phyloP scores from a whole-genome alignment of 192 early-diverging fungal species.

The Backusella circina region DNA sequence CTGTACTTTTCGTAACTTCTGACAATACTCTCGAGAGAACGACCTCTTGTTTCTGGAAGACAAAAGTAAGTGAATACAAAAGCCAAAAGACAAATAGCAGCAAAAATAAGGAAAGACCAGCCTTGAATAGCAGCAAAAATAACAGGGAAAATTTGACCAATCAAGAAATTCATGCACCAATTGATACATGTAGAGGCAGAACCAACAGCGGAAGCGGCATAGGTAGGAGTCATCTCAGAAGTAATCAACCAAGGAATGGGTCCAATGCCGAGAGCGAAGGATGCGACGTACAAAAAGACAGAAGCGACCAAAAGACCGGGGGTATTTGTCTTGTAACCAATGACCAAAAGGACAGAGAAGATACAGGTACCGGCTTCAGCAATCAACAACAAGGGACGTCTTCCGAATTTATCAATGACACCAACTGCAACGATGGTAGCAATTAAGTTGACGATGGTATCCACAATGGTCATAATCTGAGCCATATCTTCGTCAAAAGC shows the following conservation, averaged over 20 bases:
- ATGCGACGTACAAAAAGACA: conserved; percentile 75
- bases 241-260: conserved; percentile 80
- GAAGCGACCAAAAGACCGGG: conserved; percentile 56
- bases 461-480: conserved; percentile 61
- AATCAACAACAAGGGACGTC: conserved; percentile 59
- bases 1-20: neutral
- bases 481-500: conserved; percentile 50
- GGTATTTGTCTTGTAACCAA: conserved; percentile 55
- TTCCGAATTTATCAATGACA: conserved; percentile 64
- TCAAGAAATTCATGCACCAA: conserved; percentile 56
- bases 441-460: conserved; percentile 55
- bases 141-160: conserved; percentile 38
- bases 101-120: neutral
- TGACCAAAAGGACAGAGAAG: conserved; percentile 61
- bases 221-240: conserved; percentile 72
- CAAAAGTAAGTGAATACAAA: conserved; percentile 35
- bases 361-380: conserved; percentile 58
- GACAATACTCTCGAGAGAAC: conserved; percentile 53
- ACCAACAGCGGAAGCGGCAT: conserved; percentile 66
- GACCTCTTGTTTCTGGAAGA: conserved; percentile 54
- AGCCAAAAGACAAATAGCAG: conserved; percentile 9
- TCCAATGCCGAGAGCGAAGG: conserved; percentile 77
- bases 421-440: conserved; percentile 54
- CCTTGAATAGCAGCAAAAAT: conserved; percentile 12
- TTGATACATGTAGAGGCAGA: conserved; percentile 71